These are phyloP conservation scores for Colletotrichum theobromicola DNA, from an alignment of 2,329 filamentous ascomycete species.

Conservation along the genomic window DNA sequence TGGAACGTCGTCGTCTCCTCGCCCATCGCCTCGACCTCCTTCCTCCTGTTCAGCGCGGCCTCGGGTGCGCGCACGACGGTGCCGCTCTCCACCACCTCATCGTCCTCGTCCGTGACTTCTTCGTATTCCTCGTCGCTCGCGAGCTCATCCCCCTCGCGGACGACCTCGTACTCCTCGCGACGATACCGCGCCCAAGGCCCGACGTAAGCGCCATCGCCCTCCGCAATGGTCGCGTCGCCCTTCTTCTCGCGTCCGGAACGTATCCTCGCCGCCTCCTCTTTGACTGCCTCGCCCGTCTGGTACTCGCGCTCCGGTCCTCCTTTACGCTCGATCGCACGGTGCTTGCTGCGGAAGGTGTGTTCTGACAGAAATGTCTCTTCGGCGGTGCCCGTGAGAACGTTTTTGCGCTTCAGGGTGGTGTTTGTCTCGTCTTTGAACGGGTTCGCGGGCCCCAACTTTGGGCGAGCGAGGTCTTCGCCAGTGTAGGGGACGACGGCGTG, in stretches of 20 bases:
- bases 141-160: conserved; percentile 76
- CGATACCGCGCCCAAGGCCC: conserved; percentile 93
- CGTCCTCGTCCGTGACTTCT: conserved; percentile 74
- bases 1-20: conserved; percentile 89
- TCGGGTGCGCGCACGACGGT: conserved; percentile 63
- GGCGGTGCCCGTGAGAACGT: conserved; percentile 83
- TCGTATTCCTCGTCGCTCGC: conserved; percentile 82
- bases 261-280: conserved; percentile 72
- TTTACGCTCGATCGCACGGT: conserved; percentile 79
- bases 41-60: conserved; percentile 58
- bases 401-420: conserved; percentile 73
- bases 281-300: conserved; percentile 61
- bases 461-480: conserved; percentile 73
- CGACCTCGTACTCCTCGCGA: conserved; percentile 74
- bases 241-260: conserved; percentile 82
- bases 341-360: conserved; percentile 85
- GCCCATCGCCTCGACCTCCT: conserved; percentile 64
- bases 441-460: conserved; percentile 72
- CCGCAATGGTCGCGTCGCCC: conserved; percentile 81
- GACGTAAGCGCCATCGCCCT: conserved; percentile 87
- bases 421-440: conserved; percentile 72
- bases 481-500: conserved; percentile 70
- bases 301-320: conserved; percentile 63
- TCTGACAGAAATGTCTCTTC: conserved; percentile 91
- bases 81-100: conserved; percentile 71